Evolutionary conservation across 2,329 filamentous ascomycete species (phyloP), one percentile per base, ranked within the genome.

Genomic region (Cercospora sojina): DNA sequence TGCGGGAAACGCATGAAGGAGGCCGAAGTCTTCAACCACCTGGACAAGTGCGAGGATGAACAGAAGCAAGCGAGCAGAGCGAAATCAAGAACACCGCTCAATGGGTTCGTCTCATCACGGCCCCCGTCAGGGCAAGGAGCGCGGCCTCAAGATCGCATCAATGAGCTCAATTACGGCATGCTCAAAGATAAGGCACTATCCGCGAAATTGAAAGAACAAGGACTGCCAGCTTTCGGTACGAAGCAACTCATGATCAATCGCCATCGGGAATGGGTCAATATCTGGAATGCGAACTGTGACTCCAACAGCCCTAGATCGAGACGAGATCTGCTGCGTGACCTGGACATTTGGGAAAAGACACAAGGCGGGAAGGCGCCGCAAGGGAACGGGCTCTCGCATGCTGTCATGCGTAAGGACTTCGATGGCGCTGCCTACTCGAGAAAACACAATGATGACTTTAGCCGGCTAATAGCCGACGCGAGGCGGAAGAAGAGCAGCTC

Each of bases 211-310:
- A 78, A 83, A 18, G 92, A 97, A 2, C 83, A 95, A 1, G 92
- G 93, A 0, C 88, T 98, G 64, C 89, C 92, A 0, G 85, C 84
- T 9, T 83, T 81, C 67, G 95, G 95, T 0, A 79, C 84, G 0
- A 90, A 90, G 55, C 81, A 84, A 55, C 83, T 93, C 1, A 82
- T 98, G 62, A 90, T 94, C 76, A 86, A 85, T 70, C 87, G 96
- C 18, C 93, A 98, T 74, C 91, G 87, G 25, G 95, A 99, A 78
- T 99, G 93, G 93, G 85, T 95, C 60, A 97, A 95, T 41, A 81
- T 99, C 18, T 97, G 92, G 90, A 99, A 99, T 77, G 91, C 96
- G 10, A 99, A 99, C 76, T 97, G 93, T 79, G 95, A 99, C 78
- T 90, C 93, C 2, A 86, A 86, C 38, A 82, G 83, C 1, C 92